A percentile compares a stretch with the other conserved stretches of the same genome.
Evolutionary conservation across 805 yeast genomes (phyloP).

Genomic region (Pichia ethanolica): DNA sequence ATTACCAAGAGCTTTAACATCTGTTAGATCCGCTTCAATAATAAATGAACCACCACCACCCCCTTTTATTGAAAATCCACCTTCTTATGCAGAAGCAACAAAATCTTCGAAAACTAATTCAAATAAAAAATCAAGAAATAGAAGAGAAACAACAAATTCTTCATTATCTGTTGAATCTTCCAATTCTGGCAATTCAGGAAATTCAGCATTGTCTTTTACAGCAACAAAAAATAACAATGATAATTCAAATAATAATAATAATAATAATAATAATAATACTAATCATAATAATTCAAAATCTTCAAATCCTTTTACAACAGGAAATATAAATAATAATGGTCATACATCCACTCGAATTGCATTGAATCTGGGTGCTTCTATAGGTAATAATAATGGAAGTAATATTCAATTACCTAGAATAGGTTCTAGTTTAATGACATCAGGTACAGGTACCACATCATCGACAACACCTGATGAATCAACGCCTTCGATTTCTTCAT

Average conservation of each 20-base stretch:
- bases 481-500: slow-evolving; percentile 7
- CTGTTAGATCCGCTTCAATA: slow-evolving; percentile 30
- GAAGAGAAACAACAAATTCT: slow-evolving; percentile 5
- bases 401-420: not conserved
- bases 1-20: not conserved
- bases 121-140: not conserved
- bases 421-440: not conserved
- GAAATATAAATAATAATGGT: not conserved
- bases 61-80: slow-evolving; percentile 25
- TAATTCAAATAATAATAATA: not conserved
- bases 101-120: not conserved
- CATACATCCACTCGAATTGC: slow-evolving; percentile 5
- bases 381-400: not conserved
- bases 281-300: not conserved
- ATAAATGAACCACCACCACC: slow-evolving; percentile 29
- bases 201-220: not conserved
- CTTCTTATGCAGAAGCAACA: slow-evolving; percentile 24
- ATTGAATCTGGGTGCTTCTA: slow-evolving; percentile 2
- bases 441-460: not conserved
- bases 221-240: not conserved
- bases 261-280: not conserved
- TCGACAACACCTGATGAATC: not conserved
- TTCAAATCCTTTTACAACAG: not conserved
- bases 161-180: slow-evolving; percentile 15
- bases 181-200: slow-evolving; percentile 7